phyloP scores from a whole-genome alignment of 345 rosid species.

The Chamaenerion angustifolium region DNA sequence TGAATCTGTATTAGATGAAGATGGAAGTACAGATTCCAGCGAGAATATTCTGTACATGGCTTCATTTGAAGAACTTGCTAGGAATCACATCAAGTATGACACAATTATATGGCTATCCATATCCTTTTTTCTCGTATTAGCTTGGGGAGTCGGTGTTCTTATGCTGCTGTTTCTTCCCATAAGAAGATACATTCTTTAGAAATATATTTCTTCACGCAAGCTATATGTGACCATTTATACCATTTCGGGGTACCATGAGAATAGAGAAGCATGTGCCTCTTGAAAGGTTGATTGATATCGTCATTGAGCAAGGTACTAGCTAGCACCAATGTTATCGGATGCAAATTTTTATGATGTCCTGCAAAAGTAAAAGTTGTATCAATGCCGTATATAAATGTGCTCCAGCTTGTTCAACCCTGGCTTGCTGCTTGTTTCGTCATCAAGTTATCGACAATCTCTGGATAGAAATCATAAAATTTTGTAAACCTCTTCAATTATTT shows the following conservation, averaged over 20 bases:
- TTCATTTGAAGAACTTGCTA: slow-evolving; percentile 47
- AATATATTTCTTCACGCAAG: slow-evolving; percentile 52
- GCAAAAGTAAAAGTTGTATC: too few species aligned
- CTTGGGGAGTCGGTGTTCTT: slow-evolving; percentile 64
- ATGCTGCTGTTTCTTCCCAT: slow-evolving; percentile 57
- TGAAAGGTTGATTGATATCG: slow-evolving; percentile 45
- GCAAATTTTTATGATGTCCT: background rate
- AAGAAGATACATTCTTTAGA: slow-evolving; percentile 38
- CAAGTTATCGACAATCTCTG: too few species aligned
- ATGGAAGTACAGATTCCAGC: slow-evolving; percentile 16
- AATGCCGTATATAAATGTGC: too few species aligned
- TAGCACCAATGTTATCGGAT: background rate
- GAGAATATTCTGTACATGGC: slow-evolving; percentile 37
- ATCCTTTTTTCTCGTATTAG: slow-evolving; percentile 51
- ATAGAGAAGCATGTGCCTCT: slow-evolving; percentile 46
- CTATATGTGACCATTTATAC: slow-evolving; percentile 51
- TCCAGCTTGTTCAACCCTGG: too few species aligned
- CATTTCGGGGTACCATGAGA: slow-evolving; percentile 27
- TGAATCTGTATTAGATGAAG: slow-evolving; percentile 26
- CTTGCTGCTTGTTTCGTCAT: too few species aligned
- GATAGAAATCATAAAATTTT: too few species aligned
- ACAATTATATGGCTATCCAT: slow-evolving; percentile 55
- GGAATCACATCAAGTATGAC: slow-evolving; percentile 32
- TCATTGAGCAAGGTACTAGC: slow-evolving; percentile 60
- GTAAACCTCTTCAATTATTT: too few species aligned